Conservation (phyloP, 75 land plant genomes). For the Gnetum montanum region DNA sequence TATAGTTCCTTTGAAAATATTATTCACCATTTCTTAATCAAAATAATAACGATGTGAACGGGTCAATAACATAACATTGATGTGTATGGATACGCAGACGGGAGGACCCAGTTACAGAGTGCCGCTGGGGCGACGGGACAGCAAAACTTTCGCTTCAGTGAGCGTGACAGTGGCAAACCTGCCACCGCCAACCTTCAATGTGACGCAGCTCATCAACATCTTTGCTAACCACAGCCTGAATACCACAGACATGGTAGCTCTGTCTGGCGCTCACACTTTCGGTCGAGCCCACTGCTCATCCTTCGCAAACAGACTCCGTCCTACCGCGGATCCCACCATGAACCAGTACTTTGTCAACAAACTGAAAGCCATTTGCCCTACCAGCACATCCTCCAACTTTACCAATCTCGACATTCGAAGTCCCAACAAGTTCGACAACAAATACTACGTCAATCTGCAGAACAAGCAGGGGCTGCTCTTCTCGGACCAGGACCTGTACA, state of each 20-base stretch:
- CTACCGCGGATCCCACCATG: not conserved
- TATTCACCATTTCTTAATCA: no score
- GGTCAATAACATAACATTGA: no score
- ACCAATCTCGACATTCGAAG: slow-evolving; percentile 29
- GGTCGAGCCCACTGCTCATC: slow-evolving; percentile 17
- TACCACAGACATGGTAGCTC: not conserved
- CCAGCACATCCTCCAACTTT: slow-evolving; percentile 11
- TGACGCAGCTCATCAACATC: not conserved
- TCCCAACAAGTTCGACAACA: slow-evolving; percentile 55
- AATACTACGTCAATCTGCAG: slow-evolving; percentile 48
- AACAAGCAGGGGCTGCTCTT: slow-evolving; percentile 45
- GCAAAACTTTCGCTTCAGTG: not conserved
- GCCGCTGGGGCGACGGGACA: slow-evolving; percentile 3
- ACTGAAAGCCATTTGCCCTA: slow-evolving; percentile 30
- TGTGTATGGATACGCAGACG: not conserved
- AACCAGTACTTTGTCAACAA: slow-evolving; percentile 13
- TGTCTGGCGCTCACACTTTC: slow-evolving; percentile 17
- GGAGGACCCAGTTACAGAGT: slow-evolving; percentile 2
- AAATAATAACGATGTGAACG: no score
- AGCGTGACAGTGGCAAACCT: not conserved
- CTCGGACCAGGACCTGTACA: slow-evolving; percentile 55
- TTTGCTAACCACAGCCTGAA: not conserved
- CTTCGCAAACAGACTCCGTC: slow-evolving; percentile 7
- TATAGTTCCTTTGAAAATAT: no score
- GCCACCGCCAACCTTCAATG: slow-evolving; percentile 9